Evolutionary conservation across 768 basidiomycete species (phyloP).

Genomic region (Boletus tylopilopsis): DNA sequence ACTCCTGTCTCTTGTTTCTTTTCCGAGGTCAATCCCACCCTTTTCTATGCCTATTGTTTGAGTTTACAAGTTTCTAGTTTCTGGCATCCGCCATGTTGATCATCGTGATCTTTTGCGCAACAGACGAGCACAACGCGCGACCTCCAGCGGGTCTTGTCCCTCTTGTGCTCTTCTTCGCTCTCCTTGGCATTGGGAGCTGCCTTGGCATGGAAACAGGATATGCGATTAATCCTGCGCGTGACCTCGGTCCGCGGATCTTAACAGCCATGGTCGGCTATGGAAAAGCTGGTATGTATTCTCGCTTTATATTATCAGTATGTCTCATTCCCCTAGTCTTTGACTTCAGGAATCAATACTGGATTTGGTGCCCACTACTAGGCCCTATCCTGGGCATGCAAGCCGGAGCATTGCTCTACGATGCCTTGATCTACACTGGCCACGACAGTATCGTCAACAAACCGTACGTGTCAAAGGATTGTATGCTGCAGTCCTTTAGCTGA

Average conservation of each 20-base stretch:
- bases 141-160: constrained; percentile 51
- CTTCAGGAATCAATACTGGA: constrained; percentile 59
- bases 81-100: constrained; percentile 52
- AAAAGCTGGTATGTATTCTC: constrained; percentile 35
- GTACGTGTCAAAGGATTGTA: constrained; percentile 30
- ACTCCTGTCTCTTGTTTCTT: constrained; percentile 44
- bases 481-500: background rate
- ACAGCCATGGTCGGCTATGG: constrained; percentile 75
- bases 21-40: constrained; percentile 33
- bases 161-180: constrained; percentile 49
- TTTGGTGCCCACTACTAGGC: constrained; percentile 65
- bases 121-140: constrained; percentile 49
- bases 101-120: constrained; percentile 49
- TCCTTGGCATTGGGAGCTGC: constrained; percentile 54
- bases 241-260: constrained; percentile 64
- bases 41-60: background rate
- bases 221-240: constrained; percentile 69
- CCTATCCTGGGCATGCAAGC: constrained; percentile 56
- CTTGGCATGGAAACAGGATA: constrained; percentile 66
- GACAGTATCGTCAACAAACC: constrained; percentile 54
- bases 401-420: constrained; percentile 56
- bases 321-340: constrained; percentile 17
- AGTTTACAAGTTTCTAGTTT: constrained; percentile 37
- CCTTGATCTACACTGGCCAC: constrained; percentile 50
- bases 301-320: background rate